phyloP scores from a whole-genome alignment of 2,329 filamentous ascomycete genomes.

The Iodosphaeria phyllophila region DNA sequence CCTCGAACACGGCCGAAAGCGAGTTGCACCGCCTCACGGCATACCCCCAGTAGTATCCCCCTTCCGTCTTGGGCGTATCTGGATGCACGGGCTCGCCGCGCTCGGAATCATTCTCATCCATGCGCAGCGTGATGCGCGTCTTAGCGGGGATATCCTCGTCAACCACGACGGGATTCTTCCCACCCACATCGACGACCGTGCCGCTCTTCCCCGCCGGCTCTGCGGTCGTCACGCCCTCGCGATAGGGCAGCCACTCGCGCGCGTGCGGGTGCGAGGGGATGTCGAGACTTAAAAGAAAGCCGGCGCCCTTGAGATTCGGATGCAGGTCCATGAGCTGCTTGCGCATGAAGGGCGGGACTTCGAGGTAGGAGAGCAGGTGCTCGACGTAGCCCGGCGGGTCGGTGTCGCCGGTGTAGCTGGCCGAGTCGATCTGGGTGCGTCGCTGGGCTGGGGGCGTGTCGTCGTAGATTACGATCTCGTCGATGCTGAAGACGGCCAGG shows the following conservation, averaged over 20 bases:
- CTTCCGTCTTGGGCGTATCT: constrained; percentile 49
- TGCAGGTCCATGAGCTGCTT: constrained; percentile 60
- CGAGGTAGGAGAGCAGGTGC: constrained; percentile 64
- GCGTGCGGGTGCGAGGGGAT: constrained; percentile 69
- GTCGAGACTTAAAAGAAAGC: constrained; percentile 57
- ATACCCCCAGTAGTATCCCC: constrained; percentile 79
- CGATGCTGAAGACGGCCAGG: constrained; percentile 65
- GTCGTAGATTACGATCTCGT: constrained; percentile 70
- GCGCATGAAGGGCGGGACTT: constrained; percentile 69
- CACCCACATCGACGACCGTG: constrained; percentile 39
- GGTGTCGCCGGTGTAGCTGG: constrained; percentile 45
- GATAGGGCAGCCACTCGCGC: constrained; percentile 62
- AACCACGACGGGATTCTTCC: constrained; percentile 36
- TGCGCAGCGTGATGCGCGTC: constrained; percentile 55
- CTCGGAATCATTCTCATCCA: constrained; percentile 26
- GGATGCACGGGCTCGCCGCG: constrained; percentile 46
- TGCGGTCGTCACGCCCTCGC: constrained; percentile 53
- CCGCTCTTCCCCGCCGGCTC: constrained; percentile 20
- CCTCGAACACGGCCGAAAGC: constrained; percentile 59
- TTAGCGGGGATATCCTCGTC: constrained; percentile 43
- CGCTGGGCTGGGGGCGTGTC: constrained; percentile 36
- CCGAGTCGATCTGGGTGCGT: constrained; percentile 26
- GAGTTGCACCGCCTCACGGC: constrained; percentile 45
- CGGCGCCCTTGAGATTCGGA: constrained; percentile 56
- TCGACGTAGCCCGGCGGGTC: constrained; percentile 67